Base-by-base conservation (phyloP, 805 yeast genomes). In the Wickerhamomyces bovis region DNA sequence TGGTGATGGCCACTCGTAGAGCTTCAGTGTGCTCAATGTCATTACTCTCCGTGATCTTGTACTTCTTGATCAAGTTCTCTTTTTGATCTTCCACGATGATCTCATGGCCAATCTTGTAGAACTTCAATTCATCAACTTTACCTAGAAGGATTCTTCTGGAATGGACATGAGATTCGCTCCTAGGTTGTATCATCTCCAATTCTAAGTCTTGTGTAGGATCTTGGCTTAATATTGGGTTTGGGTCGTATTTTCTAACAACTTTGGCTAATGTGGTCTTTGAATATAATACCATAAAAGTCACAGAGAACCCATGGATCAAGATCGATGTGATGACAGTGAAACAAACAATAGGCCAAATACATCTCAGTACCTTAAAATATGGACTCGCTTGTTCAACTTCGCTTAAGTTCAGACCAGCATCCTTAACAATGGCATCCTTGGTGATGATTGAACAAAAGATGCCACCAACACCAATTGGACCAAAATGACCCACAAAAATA, bases 381-480 rank as follows among this genome's bases (percentile, higher is more conserved):
- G 77, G 72, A 36, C 74, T 60, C 3, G 70, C 76, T 13, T 57
- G 53, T 12, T 58, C 58, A 0, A 87, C 84, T 7, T 79, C 52
- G 3, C 64, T 60, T 11, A 64, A 68, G 33, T 80, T 61, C 0
- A 90, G 89, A 1, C 85, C 78, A 38, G 75, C 76, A 23, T 75
- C 77, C 7, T 62, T 69, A 22, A 75, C 69, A 13, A 69, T 66
- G 49, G 66, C 69, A 8, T 65, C 69, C 57, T 86, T 76, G 0
- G 95, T 87, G 52, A 89, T 70, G 43, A 89, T 81, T 6, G 86
- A 81, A 39, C 92, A 90, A 64, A 85, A 89, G 7, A 89, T 72
- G 2, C 95, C 96, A 47, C 97, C 96, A 19, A 89, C 97, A 40
- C 97, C 97, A 58, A 89, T 86, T 2, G 97, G 96, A 13, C 97